These are phyloP conservation scores for Wickerhamomyces rabaulensis DNA, from an alignment of 805 yeast species.

Conservation along the genomic window DNA sequence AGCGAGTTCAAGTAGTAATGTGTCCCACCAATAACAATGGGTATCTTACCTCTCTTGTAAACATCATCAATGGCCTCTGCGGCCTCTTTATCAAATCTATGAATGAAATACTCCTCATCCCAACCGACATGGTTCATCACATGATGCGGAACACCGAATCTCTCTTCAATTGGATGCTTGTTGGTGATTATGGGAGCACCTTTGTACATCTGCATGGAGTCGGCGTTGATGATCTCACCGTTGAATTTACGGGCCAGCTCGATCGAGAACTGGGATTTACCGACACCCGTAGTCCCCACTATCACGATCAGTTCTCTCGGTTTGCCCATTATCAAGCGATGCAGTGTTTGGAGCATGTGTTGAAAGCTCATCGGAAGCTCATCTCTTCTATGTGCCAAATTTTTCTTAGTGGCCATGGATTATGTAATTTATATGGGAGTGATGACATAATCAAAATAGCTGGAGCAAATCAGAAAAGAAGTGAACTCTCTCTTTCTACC, in stretches of 20 bases:
- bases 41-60: slow-evolving; percentile 62
- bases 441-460: too few relatives aligned
- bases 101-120: slow-evolving; percentile 78
- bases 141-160: slow-evolving; percentile 76
- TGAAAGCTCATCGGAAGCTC: background rate
- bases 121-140: slow-evolving; percentile 80
- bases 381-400: background rate
- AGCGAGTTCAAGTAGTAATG: slow-evolving; percentile 86
- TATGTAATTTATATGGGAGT: too few relatives aligned
- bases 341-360: slow-evolving; percentile 8
- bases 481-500: too few relatives aligned
- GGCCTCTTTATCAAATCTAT: slow-evolving; percentile 74
- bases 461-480: too few relatives aligned
- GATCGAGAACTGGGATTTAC: slow-evolving; percentile 81
- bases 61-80: slow-evolving; percentile 54
- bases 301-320: slow-evolving; percentile 49
- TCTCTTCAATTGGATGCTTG: slow-evolving; percentile 80
- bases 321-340: slow-evolving; percentile 12
- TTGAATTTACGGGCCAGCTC: slow-evolving; percentile 70
- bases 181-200: slow-evolving; percentile 76
- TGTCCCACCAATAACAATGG: slow-evolving; percentile 93
- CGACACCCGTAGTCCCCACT: slow-evolving; percentile 95
- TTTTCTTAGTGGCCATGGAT: background rate
- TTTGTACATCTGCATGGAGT: slow-evolving; percentile 92
- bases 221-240: slow-evolving; percentile 94